phyloP scores from a whole-genome alignment of 345 rosid genomes.

The Viola odorata region DNA sequence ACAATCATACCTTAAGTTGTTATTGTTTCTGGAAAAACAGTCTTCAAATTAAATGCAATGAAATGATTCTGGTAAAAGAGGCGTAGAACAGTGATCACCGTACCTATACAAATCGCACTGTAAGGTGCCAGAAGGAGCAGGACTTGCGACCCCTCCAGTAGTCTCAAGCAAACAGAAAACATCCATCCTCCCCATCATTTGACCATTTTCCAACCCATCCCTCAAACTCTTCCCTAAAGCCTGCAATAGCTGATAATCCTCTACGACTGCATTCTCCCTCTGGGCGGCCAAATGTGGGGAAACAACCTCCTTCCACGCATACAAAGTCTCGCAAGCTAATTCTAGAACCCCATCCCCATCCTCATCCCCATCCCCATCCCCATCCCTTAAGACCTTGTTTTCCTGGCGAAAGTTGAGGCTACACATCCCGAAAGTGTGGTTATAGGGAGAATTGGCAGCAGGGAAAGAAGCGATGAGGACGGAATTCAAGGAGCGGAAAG shows the following conservation, averaged over 20 bases:
- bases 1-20: not conserved
- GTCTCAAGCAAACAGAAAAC: conserved; percentile 74
- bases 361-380: conserved; percentile 28
- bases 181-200: conserved; percentile 15
- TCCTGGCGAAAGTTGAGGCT: conserved; percentile 45
- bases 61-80: not conserved
- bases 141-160: conserved; percentile 95
- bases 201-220: conserved; percentile 31
- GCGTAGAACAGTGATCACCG: not conserved
- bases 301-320: conserved; percentile 80
- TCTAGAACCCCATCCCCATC: conserved; percentile 28
- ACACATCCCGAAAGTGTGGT: conserved; percentile 31
- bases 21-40: too few relatives aligned
- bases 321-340: conserved; percentile 60
- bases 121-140: conserved; percentile 83
- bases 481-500: conserved; percentile 53
- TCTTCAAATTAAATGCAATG: not conserved
- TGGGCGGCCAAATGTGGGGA: conserved; percentile 89
- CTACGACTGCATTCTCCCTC: conserved; percentile 51
- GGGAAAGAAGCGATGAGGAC: conserved; percentile 52
- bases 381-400: conserved; percentile 20
- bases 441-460: conserved; percentile 33
- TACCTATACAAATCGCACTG: conserved; percentile 77
- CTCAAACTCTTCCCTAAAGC: conserved; percentile 43
- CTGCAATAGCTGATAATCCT: conserved; percentile 41